Evolutionary conservation across 2,329 filamentous ascomycete genomes (phyloP).

Genomic region (Dactylellina cionopaga): DNA sequence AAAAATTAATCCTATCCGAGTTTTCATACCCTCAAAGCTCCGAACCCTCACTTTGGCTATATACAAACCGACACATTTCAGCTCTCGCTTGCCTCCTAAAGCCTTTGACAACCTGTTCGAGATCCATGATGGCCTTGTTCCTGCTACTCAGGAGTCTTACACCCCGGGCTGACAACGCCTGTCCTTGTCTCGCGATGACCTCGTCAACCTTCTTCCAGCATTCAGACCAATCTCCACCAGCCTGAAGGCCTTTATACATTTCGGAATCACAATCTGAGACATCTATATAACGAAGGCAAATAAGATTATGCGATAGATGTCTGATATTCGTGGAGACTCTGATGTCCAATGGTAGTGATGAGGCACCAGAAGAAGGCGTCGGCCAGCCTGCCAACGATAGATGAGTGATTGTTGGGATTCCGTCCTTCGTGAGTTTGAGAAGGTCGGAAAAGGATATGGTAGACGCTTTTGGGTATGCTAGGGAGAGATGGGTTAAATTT

Average conservation of each 20-base stretch:
- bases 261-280: conserved; percentile 51
- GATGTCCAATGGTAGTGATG: conserved; percentile 1
- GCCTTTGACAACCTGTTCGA: conserved; percentile 12
- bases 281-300: conserved; percentile 56
- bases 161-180: conserved; percentile 37
- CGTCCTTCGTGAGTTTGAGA: conserved; percentile 36
- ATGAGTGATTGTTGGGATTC: conserved; percentile 55
- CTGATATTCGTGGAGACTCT: conserved; percentile 38
- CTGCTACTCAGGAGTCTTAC: conserved; percentile 17
- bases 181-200: conserved; percentile 52
- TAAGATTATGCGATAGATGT: conserved; percentile 51
- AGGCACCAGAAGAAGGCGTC: conserved; percentile 20
- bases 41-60: conserved; percentile 10
- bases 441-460: conserved; percentile 29
- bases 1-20: background rate
- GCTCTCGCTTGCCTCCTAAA: conserved; percentile 22
- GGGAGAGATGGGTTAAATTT: conserved; percentile 55
- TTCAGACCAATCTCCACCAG: conserved; percentile 52
- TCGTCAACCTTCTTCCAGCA: conserved; percentile 55
- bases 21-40: conserved; percentile 2
- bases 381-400: conserved; percentile 55
- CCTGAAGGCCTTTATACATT: conserved; percentile 47
- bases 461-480: conserved; percentile 52
- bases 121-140: conserved; percentile 15
- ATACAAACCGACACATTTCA: conserved; percentile 41